Conservation (phyloP, 805 yeast species). For the Starmerella riodocensis region DNA sequence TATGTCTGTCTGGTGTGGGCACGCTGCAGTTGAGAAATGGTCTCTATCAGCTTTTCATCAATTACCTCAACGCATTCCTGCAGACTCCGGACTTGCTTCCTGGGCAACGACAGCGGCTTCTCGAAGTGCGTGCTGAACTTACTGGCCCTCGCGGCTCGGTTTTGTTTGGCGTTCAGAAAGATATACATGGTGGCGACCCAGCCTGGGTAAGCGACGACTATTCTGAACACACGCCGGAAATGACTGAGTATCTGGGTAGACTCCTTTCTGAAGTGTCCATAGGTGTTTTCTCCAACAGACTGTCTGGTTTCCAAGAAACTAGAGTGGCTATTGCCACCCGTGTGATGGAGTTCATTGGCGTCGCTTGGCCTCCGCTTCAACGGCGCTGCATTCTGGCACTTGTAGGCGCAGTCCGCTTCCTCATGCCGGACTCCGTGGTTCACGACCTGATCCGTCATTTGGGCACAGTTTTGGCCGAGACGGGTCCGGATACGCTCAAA, state of each 20-base stretch:
- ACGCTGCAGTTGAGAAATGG: conserved; percentile 4
- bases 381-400: conserved; percentile 8
- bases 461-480: not conserved
- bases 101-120: conserved; percentile 2
- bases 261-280: conserved; percentile 4
- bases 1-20: conserved; percentile 10
- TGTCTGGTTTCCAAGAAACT: conserved; percentile 5
- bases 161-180: conserved; percentile 5
- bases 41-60: conserved; percentile 6
- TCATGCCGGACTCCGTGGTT: conserved; percentile 6
- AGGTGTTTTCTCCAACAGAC: conserved; percentile 2
- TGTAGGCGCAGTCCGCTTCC: conserved; percentile 7
- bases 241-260: conserved; percentile 5
- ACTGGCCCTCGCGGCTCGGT: conserved; percentile 1
- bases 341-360: conserved; percentile 1
- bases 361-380: conserved; percentile 8
- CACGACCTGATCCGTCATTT: not conserved
- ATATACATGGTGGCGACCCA: not conserved
- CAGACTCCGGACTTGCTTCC: conserved; percentile 5
- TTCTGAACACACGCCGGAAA: conserved; percentile 1
- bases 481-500: not conserved
- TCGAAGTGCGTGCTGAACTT: conserved; percentile 1
- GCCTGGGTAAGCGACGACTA: conserved; percentile 2
- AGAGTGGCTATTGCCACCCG: conserved; percentile 4
- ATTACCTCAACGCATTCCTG: conserved; percentile 9